Conservation (phyloP, 305 asterid species). For the Withania somnifera region DNA sequence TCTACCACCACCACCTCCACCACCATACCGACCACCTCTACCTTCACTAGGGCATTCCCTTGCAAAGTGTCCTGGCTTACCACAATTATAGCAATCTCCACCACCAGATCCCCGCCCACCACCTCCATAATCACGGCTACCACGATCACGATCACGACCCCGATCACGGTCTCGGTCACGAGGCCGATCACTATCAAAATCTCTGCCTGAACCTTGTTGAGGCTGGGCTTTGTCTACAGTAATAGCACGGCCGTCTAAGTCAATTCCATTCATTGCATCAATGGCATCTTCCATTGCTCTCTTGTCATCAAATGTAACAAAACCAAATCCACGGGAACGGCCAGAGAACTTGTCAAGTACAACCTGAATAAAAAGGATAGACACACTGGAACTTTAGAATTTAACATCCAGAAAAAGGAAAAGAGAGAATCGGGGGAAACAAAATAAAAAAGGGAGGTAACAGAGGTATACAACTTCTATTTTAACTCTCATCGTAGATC, state of each 20-base stretch:
- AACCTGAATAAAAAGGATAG: constrained; percentile 31
- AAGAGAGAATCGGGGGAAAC: neutral
- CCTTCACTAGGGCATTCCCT: constrained; percentile 84
- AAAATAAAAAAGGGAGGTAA: neutral
- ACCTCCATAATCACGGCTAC: constrained; percentile 53
- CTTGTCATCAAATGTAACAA: constrained; percentile 78
- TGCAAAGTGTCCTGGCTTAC: constrained; percentile 91
- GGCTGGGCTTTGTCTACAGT: constrained; percentile 88
- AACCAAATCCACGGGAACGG: constrained; percentile 91
- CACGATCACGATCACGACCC: constrained; percentile 41
- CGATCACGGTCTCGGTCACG: constrained; percentile 46
- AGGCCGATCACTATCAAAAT: constrained; percentile 37
- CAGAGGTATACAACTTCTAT: neutral
- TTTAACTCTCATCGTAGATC: neutral
- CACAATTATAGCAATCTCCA: constrained; percentile 79
- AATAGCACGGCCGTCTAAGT: constrained; percentile 76
- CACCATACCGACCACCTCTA: constrained; percentile 59
- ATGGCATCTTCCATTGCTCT: constrained; percentile 87
- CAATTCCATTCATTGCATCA: constrained; percentile 80
- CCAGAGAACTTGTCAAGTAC: constrained; percentile 72
- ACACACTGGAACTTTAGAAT: neutral
- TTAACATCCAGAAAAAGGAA: neutral
- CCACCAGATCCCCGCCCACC: constrained; percentile 72
- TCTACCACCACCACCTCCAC: constrained; percentile 41
- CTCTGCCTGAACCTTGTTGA: constrained; percentile 67